Percentiles rank a stretch among this genome's conserved stretches.
These are phyloP conservation scores for Serpula lacrymans DNA, from an alignment of 768 basidiomycete species.

Conservation along the genomic window DNA sequence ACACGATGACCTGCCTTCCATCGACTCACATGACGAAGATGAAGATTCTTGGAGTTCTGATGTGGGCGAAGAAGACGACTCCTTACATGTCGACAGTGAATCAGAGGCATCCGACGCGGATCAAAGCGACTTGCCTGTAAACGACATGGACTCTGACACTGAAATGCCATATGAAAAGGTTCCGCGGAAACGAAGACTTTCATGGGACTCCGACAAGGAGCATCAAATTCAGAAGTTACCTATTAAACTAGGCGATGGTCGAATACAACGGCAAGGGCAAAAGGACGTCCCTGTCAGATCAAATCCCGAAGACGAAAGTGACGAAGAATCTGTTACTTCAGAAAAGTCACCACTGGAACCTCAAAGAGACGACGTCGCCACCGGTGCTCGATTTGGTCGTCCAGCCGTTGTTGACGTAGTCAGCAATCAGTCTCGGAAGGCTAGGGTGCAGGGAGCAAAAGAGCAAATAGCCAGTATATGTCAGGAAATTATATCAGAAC, in stretches of 20 bases:
- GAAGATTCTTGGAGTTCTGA: conserved; percentile 49
- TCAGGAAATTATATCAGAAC: conserved; percentile 91
- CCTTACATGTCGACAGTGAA: conserved; percentile 25
- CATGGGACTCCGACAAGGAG: conserved; percentile 45
- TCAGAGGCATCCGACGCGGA: conserved; percentile 11
- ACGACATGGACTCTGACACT: conserved; percentile 48
- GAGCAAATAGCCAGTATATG: conserved; percentile 93
- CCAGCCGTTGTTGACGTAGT: conserved; percentile 74
- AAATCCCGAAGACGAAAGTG: conserved; percentile 28
- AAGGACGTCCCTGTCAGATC: conserved; percentile 17
- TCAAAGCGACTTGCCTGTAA: conserved; percentile 2
- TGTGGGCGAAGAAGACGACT: conserved; percentile 31
- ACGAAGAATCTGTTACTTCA: conserved; percentile 34
- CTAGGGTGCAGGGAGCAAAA: conserved; percentile 73
- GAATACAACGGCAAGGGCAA: conserved; percentile 57
- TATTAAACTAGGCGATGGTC: conserved; percentile 83
- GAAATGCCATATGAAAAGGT: conserved; percentile 75
- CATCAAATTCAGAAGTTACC: conserved; percentile 65
- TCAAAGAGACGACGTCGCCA: conserved; percentile 64
- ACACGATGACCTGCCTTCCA: conserved; percentile 62
- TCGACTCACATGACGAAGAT: conserved; percentile 65
- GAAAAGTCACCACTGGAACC: conserved; percentile 23
- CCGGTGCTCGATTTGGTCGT: conserved; percentile 86
- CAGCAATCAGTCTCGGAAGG: conserved; percentile 58
- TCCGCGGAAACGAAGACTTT: conserved; percentile 49